These are phyloP conservation scores for Erigeron canadensis DNA, from an alignment of 129 eudicot species.

Conservation along the genomic window DNA sequence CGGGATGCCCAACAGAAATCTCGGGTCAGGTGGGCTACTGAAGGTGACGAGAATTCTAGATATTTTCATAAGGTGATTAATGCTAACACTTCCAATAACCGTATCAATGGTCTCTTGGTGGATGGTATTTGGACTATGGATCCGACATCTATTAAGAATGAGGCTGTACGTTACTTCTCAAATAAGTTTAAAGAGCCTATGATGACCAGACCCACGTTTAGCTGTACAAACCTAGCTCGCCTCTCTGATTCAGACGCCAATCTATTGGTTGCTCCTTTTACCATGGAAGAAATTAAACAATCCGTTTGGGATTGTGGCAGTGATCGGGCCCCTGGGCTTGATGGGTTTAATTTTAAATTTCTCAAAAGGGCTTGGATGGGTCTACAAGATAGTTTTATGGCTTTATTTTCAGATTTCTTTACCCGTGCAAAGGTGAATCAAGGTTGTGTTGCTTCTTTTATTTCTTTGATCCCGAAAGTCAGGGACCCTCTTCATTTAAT, in stretches of 20 bases:
- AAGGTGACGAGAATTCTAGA: neutral
- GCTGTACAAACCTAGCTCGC: neutral
- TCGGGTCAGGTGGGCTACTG: neutral
- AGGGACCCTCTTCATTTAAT: neutral
- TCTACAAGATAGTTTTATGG: neutral
- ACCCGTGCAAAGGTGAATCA: neutral
- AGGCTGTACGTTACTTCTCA: neutral
- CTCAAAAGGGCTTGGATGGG: neutral
- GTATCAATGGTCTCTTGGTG: neutral
- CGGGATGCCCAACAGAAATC: neutral
- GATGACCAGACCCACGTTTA: neutral
- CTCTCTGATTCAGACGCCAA: neutral
- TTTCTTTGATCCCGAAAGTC: neutral
- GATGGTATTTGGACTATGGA: neutral
- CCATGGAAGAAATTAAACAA: too few relatives aligned
- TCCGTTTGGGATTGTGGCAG: neutral
- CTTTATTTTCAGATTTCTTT: neutral
- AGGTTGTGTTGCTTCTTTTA: neutral
- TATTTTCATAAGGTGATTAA: neutral
- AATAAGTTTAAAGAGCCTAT: neutral
- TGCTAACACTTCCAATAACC: neutral
- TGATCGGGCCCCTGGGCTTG: neutral
- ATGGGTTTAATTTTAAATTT: neutral
- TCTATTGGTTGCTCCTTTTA: neutral
- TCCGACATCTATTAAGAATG: neutral